Evolutionary conservation across 2,329 filamentous ascomycete genomes (phyloP).

Genomic region (Phyllosticta citriasiana): DNA sequence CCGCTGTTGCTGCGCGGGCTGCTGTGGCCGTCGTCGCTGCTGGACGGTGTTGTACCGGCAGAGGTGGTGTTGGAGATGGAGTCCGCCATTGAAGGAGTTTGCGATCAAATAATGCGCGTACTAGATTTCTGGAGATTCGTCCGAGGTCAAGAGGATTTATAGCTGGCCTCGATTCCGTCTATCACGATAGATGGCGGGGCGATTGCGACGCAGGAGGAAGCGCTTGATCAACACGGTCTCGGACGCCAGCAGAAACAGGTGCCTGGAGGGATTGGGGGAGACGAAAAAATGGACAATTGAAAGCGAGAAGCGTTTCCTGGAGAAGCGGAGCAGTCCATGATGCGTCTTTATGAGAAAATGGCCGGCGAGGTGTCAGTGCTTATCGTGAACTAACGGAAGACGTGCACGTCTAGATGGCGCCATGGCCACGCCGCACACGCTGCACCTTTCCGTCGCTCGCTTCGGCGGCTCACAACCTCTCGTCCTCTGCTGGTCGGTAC

Average conservation of each 20-base stretch:
- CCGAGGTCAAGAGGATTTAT: not conserved
- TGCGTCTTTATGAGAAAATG: not conserved
- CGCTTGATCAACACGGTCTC: not conserved
- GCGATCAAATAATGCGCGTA: not conserved
- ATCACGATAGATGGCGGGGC: not conserved
- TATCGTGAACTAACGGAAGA: not conserved
- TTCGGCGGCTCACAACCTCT: not conserved
- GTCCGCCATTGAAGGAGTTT: not conserved
- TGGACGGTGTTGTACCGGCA: not conserved
- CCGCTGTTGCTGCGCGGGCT: not conserved
- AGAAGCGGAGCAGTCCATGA: not conserved
- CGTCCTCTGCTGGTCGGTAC: not conserved
- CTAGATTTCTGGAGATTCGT: not conserved
- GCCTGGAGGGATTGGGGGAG: not conserved
- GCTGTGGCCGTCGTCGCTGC: not conserved
- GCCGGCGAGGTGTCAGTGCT: not conserved
- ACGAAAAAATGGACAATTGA: not conserved
- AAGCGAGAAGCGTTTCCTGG: too few relatives aligned
- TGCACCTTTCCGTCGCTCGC: not conserved
- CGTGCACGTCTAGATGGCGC: not conserved
- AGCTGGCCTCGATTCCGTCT: not conserved
- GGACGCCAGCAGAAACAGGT: not conserved
- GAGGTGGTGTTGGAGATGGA: not conserved
- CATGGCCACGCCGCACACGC: not conserved
- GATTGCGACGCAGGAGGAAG: not conserved